Base-by-base conservation (phyloP, 345 rosid species). In the Bruguiera gymnorhiza region DNA sequence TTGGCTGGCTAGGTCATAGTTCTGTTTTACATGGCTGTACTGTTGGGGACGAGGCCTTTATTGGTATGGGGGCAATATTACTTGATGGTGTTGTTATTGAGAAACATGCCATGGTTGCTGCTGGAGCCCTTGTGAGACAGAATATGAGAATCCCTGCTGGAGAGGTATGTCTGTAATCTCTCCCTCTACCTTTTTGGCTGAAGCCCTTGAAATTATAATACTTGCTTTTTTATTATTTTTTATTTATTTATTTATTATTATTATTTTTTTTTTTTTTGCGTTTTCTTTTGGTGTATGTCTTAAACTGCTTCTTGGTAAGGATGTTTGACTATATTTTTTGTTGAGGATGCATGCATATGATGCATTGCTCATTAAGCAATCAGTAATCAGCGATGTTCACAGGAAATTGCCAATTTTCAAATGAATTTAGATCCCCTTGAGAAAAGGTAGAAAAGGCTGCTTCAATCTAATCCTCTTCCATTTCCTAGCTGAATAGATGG, bases 21-120 rank as follows among this genome's bases (percentile, higher is more conserved):
- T 96, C 93, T 78, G 90, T 94, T 84, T 79, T 94, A 69, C 96
- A 94, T 88, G 98, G 98, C 37, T 94, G 96, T 83, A 89, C 88
- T 63, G 90, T 91, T 70, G 97, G 91, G 84, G 93, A 94, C 73
- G 95, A 91, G 74, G 84, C 93, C 55, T 89, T 91, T 75, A 88
- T 91, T 26, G 97, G 98, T 23, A 91, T 89, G 97, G 95, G 98
- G 39, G 97, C 97, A 36, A 89, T 89, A 46, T 81, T 94, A 63
- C 95, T 94, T 77, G 97, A 94, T 51, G 97, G 96, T 55, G 97
- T 79, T 55, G 89, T 91, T 63, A 93, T 94, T 67, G 93, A 89
- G 82, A 89, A 87, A 81, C 86, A 91, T 84, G 89, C 79, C 31
- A 88, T 94, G 93, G 91, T 94, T 81, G 95, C 97, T 72, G 98